These are phyloP conservation scores for Magnaporthales sp. DNA, from an alignment of 2,329 filamentous ascomycete genomes.

Conservation along the genomic window DNA sequence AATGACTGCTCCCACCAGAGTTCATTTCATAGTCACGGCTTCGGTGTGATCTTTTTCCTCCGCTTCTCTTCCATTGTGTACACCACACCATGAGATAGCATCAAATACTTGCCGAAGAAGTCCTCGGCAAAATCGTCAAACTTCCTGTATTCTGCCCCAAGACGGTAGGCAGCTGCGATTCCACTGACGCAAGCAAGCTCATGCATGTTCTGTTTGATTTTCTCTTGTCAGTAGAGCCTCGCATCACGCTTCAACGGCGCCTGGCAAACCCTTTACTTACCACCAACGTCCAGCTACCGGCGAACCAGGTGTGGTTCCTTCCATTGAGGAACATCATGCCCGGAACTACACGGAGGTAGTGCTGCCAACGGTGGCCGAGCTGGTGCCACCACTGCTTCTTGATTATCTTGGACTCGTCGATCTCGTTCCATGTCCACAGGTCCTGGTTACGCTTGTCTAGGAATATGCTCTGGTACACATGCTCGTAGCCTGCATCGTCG, in stretches of 20 bases:
- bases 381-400: slow-evolving; percentile 61
- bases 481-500: slow-evolving; percentile 30
- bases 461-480: slow-evolving; percentile 65
- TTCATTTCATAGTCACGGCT: not conserved
- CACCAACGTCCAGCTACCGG: slow-evolving; percentile 60
- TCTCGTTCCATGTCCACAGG: slow-evolving; percentile 51
- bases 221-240: not conserved
- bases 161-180: slow-evolving; percentile 60
- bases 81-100: slow-evolving; percentile 33
- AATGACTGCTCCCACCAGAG: not conserved
- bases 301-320: slow-evolving; percentile 52
- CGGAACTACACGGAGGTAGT: slow-evolving; percentile 57
- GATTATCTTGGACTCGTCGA: slow-evolving; percentile 51
- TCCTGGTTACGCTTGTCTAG: slow-evolving; percentile 46
- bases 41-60: not conserved
- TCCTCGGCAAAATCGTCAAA: slow-evolving; percentile 45
- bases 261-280: slow-evolving; percentile 29
- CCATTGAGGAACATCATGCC: slow-evolving; percentile 67
- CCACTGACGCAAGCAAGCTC: slow-evolving; percentile 64
- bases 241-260: not conserved
- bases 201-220: slow-evolving; percentile 47
- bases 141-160: slow-evolving; percentile 56
- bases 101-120: slow-evolving; percentile 37
- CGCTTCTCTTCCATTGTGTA: slow-evolving; percentile 27
- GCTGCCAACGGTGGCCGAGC: slow-evolving; percentile 54